Base-by-base conservation (phyloP, 2,329 filamentous ascomycete species). In the Apiospora phragmitis region DNA sequence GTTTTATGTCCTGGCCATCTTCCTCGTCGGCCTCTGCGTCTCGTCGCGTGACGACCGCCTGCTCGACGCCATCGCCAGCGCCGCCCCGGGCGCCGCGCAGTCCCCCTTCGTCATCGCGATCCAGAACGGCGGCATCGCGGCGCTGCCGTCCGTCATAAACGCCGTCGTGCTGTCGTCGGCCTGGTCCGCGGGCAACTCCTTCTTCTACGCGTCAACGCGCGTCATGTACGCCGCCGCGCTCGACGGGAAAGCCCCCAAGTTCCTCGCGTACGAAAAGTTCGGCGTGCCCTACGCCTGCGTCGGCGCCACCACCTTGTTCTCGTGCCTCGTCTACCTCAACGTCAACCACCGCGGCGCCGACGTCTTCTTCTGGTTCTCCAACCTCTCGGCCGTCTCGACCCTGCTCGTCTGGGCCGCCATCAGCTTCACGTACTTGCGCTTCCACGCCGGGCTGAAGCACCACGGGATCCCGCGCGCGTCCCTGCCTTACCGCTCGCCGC, bases 51-150 rank as follows among this genome's bases (percentile, higher is more conserved):
- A 0, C 80, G 88, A 0, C 89, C 94, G 6, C 80, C 83, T 29
- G 90, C 91, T 73, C 89, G 90, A 75, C 83, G 84, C 1, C 79
- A 81, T 70, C 79, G 83, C 5, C 82, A 82, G 1, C 78, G 9
- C 80, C 76, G 11, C 76, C 79, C 7, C 74, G 78, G 88, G 84
- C 68, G 90, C 91, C 65, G 87, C 87, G 12, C 90, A 91, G 2
- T 92, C 90, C 3, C 93, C 93, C 4, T 95, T 94, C 77, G 93
- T 94, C 69, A 90, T 93, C 14, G 93, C 92, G 41, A 92, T 94
- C 79, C 81, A 83, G 72, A 75, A 91, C n/a, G 90, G 91, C 1
- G 85, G 88, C 21, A 92, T 94, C 78, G 81, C 86, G 2, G 80
- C 83, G 24, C 84, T 94, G 8, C 89, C 91, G 1, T 86, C 90